Percentiles rank a stretch among this genome's conserved stretches.
phyloP scores from a whole-genome alignment of 176 grass and related monocot species.

The Hordeum marinum region DNA sequence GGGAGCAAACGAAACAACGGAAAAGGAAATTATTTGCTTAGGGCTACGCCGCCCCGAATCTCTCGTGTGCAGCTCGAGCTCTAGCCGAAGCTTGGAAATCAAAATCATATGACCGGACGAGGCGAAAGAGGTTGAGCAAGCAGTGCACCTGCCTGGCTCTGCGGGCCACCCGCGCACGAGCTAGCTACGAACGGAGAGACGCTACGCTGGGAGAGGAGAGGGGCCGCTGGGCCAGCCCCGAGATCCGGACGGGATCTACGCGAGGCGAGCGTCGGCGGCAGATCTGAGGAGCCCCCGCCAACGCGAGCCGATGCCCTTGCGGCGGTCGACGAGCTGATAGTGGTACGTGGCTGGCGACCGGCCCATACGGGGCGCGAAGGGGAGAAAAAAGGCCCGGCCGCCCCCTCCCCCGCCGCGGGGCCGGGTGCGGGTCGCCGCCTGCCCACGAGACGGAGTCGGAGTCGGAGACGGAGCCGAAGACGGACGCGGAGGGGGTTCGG shows the following conservation, averaged over 20 bases:
- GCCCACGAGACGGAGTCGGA: no score
- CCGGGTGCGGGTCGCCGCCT: neutral
- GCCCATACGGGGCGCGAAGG: conserved; percentile 37
- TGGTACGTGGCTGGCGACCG: conserved; percentile 30
- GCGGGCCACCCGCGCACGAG: neutral
- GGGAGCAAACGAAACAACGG: neutral
- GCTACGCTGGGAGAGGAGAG: neutral
- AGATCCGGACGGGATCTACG: conserved; percentile 35
- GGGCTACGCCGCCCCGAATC: neutral
- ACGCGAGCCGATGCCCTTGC: conserved; percentile 13
- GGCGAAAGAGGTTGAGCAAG: neutral
- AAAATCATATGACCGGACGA: neutral
- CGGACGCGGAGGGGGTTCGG: neutral
- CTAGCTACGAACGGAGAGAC: neutral
- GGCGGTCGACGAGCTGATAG: conserved; percentile 49
- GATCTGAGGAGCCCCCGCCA: conserved; percentile 10
- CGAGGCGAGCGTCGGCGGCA: neutral
- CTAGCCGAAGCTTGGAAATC: neutral
- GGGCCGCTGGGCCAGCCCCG: neutral
- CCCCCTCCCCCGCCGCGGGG: neutral
- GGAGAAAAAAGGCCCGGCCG: neutral
- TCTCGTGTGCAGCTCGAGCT: neutral
- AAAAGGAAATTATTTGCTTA: neutral
- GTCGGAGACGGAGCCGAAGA: neutral
- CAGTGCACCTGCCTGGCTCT: conserved; percentile 17